Percentiles rank a stretch among this genome's conserved stretches.
These are phyloP conservation scores for Primulina eburnea DNA, from an alignment of 257 asterid species.

Conservation along the genomic window DNA sequence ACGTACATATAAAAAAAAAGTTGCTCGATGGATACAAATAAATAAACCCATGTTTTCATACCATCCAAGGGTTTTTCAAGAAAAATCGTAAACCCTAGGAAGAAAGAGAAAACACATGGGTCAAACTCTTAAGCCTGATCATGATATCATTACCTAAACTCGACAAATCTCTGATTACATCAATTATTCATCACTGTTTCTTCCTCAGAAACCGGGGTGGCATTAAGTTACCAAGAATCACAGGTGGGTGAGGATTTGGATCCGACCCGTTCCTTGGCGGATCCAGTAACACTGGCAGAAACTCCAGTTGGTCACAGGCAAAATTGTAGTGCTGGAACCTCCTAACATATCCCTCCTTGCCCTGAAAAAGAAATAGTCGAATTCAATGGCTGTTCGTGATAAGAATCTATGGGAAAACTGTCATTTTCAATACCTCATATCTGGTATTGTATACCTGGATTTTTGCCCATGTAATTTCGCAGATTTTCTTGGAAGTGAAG, in stretches of 20 bases:
- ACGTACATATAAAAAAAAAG: too few species aligned
- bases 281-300: slow-evolving; percentile 36
- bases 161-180: too few species aligned
- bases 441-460: slow-evolving; percentile 35
- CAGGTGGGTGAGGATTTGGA: slow-evolving; percentile 32
- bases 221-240: slow-evolving; percentile 25
- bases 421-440: too few species aligned
- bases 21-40: too few species aligned
- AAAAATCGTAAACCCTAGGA: slow-evolving; percentile 16
- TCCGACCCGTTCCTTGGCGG: slow-evolving; percentile 41
- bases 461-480: slow-evolving; percentile 46
- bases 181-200: too few species aligned
- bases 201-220: neutral
- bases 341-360: slow-evolving; percentile 13
- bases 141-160: too few species aligned
- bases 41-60: slow-evolving; percentile 31
- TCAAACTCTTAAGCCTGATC: neutral
- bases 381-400: neutral
- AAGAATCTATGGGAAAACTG: too few species aligned
- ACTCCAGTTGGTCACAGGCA: slow-evolving; percentile 26
- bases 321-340: slow-evolving; percentile 25
- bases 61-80: slow-evolving; percentile 30
- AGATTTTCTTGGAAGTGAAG: slow-evolving; percentile 31
- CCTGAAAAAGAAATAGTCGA: slow-evolving; percentile 23
- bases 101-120: slow-evolving; percentile 31